These are phyloP conservation scores for Rhododendron simsii DNA, from an alignment of 148 eudicot genomes.

Conservation along the genomic window DNA sequence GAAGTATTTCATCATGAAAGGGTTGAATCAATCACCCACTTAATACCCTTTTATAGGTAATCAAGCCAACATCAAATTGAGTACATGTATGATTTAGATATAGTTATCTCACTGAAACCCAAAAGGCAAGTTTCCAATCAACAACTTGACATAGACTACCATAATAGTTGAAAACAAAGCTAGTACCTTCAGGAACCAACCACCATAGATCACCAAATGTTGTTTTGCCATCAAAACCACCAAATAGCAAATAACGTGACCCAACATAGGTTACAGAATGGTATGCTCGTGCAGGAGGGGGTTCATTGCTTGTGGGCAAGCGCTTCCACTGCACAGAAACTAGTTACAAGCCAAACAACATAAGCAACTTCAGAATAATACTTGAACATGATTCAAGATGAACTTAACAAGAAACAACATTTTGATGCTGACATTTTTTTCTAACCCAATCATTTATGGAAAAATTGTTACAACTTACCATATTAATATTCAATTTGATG, in stretches of 20 bases:
- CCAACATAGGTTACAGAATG: conserved; percentile 75
- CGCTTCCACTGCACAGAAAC: conserved; percentile 92
- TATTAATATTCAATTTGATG: not conserved
- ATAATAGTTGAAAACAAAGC: conserved; percentile 6
- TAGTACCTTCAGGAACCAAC: conserved; percentile 98
- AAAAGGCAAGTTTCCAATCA: not conserved
- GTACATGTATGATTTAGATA: not conserved
- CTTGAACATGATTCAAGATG: not conserved
- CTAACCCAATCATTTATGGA: not conserved
- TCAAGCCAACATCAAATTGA: not conserved
- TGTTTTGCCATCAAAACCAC: conserved; percentile 96
- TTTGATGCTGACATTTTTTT: not conserved
- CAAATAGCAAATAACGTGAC: conserved; percentile 76
- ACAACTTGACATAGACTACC: not conserved
- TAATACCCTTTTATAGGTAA: not conserved
- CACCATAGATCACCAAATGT: conserved; percentile 98
- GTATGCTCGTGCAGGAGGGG: conserved; percentile 86
- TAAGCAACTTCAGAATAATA: not conserved
- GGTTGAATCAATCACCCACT: not conserved
- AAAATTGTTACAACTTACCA: not conserved
- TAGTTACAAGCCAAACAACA: conserved; percentile 22
- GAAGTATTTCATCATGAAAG: not conserved
- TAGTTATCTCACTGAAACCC: not conserved
- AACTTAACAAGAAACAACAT: not conserved
- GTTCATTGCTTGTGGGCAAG: conserved; percentile 66